Base-by-base conservation (phyloP, 192 early-diverging fungal genomes). In the Coemansia aciculifera region DNA sequence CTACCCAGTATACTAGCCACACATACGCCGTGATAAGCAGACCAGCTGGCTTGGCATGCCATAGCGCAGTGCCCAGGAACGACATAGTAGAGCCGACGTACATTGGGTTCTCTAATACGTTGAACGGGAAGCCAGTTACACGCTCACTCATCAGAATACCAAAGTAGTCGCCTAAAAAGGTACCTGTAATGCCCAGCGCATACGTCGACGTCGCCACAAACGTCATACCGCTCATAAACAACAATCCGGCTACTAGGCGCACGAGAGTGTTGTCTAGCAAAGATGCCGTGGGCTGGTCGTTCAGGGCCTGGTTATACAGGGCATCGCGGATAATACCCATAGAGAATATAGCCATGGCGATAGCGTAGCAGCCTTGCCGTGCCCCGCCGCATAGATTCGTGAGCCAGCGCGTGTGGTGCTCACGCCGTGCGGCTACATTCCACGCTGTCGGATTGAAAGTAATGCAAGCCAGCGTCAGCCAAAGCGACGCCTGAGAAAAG, bases 151-250 rank as follows among this genome's bases (percentile, higher is more conserved):
- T 94, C 62, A 95, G 76, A 57, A 97, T 95, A 51, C 95, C 95
- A 87, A 95, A 97, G 75, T 97, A 97, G 73, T 95, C 93, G 66
- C 94, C 93, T 89, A 96, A 76, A 71, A 94, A 96, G 29, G 95
- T 96, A 63, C 95, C 95, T 15, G 92, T 94, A 59, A 96, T 83
- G 57, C 95, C 95, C 21, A 97, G 83, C 40, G 86, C 86, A 70
- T 85, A 94, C 88, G 94, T 97, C 48, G 92, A 94, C 23, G 90
- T 87, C 21, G 92, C 59, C 3, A 97, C 94, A 64, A 95, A 86
- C 19, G 86, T 61, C 78, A 89, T 93, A 11, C 95, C 94, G 19
- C 83, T 32, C 3, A 42, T 67, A 52, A 91, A 88, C 32, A 89
- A 77, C 24, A 79, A 34, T 7, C 57, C 66, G 0, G 86, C 90